Conservation (phyloP, 306 rosid genomes). For the Benincasa hispida region DNA sequence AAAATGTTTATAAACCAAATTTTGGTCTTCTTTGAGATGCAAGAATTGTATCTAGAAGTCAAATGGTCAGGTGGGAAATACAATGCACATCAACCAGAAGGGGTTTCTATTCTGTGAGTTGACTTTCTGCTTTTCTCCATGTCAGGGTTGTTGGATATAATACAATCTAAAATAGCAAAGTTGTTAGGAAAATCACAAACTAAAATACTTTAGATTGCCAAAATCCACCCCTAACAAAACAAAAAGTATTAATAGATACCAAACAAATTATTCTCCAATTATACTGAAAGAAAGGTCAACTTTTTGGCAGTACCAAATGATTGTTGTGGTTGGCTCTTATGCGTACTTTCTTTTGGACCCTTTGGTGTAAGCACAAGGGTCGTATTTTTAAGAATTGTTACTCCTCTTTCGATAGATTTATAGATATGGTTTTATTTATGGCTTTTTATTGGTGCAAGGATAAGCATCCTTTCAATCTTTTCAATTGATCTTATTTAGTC, state of each 20-base stretch:
- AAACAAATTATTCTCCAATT: neutral
- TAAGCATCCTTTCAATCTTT: no score
- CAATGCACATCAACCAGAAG: neutral
- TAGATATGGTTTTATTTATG: no score
- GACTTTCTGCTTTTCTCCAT: neutral
- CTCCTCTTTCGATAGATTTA: no score
- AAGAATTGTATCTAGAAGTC: neutral
- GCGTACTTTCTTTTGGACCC: no score
- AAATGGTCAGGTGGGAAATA: constrained; percentile 1
- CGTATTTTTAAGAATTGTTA: no score
- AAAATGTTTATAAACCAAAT: neutral
- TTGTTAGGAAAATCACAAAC: neutral
- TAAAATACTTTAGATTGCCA: neutral
- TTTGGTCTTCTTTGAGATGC: neutral
- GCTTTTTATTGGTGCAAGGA: no score
- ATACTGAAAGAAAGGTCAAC: constrained; percentile 3
- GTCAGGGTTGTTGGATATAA: neutral
- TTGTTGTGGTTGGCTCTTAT: no score
- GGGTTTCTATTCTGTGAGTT: neutral
- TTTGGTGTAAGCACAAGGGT: no score
- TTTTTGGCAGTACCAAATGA: no score
- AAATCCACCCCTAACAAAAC: neutral
- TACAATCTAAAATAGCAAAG: neutral
- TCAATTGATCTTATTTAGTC: no score
- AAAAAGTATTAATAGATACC: neutral